Base-by-base conservation (phyloP, 2,329 filamentous ascomycete species). In the Trichophyton equinum region DNA sequence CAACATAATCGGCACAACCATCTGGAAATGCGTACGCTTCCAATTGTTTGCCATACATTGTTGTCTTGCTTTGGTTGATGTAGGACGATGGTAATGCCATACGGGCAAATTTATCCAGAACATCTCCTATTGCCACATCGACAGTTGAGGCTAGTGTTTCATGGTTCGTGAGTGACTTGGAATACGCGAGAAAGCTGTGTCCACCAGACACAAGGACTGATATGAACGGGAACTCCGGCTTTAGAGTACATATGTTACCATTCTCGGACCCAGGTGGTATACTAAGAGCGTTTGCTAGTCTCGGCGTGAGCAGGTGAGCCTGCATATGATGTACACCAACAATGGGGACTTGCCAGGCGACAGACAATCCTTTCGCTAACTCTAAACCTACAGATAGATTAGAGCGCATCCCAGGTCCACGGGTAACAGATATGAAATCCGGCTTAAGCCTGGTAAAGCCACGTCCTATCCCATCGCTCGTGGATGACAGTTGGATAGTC, bases 291-390 rank as follows among this genome's bases (percentile, higher is more conserved):
- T 78, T 75, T 3, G 86, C 85, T 47, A 99, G 81, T 8, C 90
- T 81, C 15, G 92, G 88, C 18, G 94, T 97, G 64, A 99, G 76
- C 18, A 94, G 87, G 73, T 99, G 94, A 9, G 91, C 94, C 72
- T 96, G 91, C 94, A 99, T 97, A 73, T 99, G 94, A 72, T 99
- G 88, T 0, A 96, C 88, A 0, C 85, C 94, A 0, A 97, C 73
- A 36, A 97, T 77, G 2, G 92, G 91, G 42, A 91, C 81, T 65
- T 85, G 81, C 89, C 89, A 95, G 42, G 89, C 91, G 20, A 88
- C 79, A 0, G 91, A 85, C 20, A 97, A 80, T 0, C 91, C 94
- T 74, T 97, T 97, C 18, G 90, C 94, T 22, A 85, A 86, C 69
- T 90, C 85, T 9, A 97, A 73, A 0, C 94, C 94, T 15, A 86